A percentile compares a stretch with the other conserved stretches of the same genome.
phyloP scores from a whole-genome alignment of 106 monocot genomes.

The Triglochin maritima region DNA sequence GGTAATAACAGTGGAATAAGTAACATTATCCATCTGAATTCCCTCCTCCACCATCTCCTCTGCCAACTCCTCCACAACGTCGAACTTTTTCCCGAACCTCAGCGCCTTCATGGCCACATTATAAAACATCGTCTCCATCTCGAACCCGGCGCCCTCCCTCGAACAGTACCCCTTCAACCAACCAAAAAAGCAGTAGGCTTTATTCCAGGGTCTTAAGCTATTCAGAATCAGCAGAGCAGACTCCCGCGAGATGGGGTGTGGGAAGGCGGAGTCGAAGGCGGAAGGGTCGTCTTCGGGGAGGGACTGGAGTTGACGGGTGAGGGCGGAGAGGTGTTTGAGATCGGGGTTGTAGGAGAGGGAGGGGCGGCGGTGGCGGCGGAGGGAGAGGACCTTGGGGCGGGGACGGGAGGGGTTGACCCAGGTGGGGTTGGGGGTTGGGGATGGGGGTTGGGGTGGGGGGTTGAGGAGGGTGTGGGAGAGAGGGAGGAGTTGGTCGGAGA shows the following conservation, averaged over 20 bases:
- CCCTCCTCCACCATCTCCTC: slow-evolving; percentile 47
- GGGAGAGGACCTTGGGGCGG: slow-evolving; percentile 58
- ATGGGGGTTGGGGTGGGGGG: neutral
- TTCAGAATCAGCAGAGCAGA: slow-evolving; percentile 58
- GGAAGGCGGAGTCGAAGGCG: slow-evolving; percentile 21
- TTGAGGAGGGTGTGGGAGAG: slow-evolving; percentile 65
- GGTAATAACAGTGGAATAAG: slow-evolving; percentile 90
- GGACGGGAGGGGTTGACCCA: slow-evolving; percentile 88
- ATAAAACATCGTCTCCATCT: slow-evolving; percentile 71
- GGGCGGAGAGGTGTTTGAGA: slow-evolving; percentile 14
- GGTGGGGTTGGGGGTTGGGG: slow-evolving; percentile 42
- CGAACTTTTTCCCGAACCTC: slow-evolving; percentile 34
- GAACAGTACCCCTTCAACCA: slow-evolving; percentile 49
- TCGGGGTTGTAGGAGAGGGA: slow-evolving; percentile 18
- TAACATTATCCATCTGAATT: slow-evolving; percentile 60
- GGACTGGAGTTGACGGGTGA: slow-evolving; percentile 22
- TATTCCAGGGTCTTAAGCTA: slow-evolving; percentile 44
- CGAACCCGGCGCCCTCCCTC: slow-evolving; percentile 19
- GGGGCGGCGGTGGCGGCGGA: slow-evolving; percentile 38
- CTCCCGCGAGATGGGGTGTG: slow-evolving; percentile 19
- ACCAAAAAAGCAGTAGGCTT: slow-evolving; percentile 41
- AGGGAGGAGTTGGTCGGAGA: slow-evolving; percentile 68
- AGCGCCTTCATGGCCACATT: slow-evolving; percentile 71
- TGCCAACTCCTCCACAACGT: slow-evolving; percentile 51
- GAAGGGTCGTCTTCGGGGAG: slow-evolving; percentile 16